These are phyloP conservation scores for Hibiscus trionum DNA, from an alignment of 345 rosid species.

Conservation along the genomic window DNA sequence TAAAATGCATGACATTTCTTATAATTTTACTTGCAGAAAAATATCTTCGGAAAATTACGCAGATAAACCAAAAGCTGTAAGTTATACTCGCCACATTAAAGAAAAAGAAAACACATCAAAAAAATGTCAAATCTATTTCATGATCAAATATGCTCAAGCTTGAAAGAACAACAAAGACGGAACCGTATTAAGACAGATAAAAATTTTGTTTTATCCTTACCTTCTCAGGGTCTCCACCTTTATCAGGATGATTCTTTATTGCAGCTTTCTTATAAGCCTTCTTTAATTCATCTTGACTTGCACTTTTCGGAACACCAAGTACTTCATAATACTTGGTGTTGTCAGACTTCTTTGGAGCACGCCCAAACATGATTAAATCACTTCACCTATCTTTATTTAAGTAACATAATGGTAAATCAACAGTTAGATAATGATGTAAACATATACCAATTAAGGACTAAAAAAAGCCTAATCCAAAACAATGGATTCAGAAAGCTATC, in stretches of 20 bases:
- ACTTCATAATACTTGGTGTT: slow-evolving; percentile 33
- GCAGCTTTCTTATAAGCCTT: slow-evolving; percentile 57
- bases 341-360: slow-evolving; percentile 27
- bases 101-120: neutral
- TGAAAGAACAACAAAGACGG: neutral
- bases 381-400: slow-evolving; percentile 9
- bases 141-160: neutral
- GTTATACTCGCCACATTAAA: neutral
- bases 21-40: neutral
- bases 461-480: neutral
- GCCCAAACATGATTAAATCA: slow-evolving; percentile 43
- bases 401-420: neutral
- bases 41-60: too few relatives aligned
- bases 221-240: slow-evolving; percentile 65
- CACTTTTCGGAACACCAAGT: slow-evolving; percentile 43
- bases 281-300: slow-evolving; percentile 47
- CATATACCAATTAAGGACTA: neutral
- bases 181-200: neutral
- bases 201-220: slow-evolving; percentile 15
- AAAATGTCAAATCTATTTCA: neutral
- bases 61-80: neutral
- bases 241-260: slow-evolving; percentile 61
- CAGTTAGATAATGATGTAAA: too few relatives aligned
- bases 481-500: neutral
- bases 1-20: neutral